Conservation (phyloP, 169 alveolate species). For the Eimeria falciformis region DNA sequence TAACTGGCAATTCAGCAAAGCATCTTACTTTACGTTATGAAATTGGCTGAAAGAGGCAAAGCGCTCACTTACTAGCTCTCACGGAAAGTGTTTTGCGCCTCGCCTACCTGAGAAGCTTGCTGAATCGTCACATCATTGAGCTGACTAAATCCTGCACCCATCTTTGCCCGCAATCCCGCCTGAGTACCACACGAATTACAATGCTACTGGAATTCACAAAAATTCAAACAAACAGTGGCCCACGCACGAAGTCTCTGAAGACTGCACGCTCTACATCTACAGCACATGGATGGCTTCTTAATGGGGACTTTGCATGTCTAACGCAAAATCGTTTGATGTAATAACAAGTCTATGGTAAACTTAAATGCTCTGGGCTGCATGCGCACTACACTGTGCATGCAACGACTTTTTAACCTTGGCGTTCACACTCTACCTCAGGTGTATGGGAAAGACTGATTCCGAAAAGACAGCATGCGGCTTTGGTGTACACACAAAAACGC, state of each 20-base stretch:
- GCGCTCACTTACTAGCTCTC: background rate
- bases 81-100: background rate
- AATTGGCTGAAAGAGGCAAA: background rate
- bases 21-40: background rate
- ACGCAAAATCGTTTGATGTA: constrained; percentile 94
- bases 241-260: no score
- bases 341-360: constrained; percentile 92
- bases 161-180: constrained; percentile 89
- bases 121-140: constrained; percentile 89
- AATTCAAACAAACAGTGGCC: no score
- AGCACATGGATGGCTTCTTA: constrained; percentile 83
- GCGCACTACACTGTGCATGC: constrained; percentile 77
- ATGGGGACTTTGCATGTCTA: constrained; percentile 92
- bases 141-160: constrained; percentile 88
- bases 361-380: constrained; percentile 78
- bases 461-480: no score
- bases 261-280: no score
- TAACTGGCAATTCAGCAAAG: no score
- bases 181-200: background rate
- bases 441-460: no score
- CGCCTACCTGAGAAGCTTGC: constrained; percentile 86
- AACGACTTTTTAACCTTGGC: constrained; percentile 79
- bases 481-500: no score
- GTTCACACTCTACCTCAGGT: no score
- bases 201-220: background rate